These are phyloP conservation scores for Trichoderma virens DNA, from an alignment of 495 filamentous ascomycete species.

Conservation along the genomic window DNA sequence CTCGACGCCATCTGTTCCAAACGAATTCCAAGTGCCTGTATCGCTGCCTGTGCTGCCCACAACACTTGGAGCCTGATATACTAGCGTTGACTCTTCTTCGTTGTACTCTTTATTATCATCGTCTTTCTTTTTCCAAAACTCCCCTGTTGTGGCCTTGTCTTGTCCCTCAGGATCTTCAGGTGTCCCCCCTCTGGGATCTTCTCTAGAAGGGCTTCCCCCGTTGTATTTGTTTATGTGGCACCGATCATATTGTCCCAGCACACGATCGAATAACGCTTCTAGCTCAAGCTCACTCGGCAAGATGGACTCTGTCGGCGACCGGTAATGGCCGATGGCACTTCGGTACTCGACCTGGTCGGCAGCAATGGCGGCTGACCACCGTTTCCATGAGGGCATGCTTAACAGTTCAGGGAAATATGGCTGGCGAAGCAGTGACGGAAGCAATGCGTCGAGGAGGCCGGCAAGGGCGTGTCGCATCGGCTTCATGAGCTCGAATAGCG, in stretches of 20 bases:
- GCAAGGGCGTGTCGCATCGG: constrained; percentile 2
- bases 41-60: constrained; percentile 2
- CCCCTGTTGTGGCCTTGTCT: too few species aligned
- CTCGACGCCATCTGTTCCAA: neutral
- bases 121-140: neutral
- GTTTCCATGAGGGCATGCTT: neutral
- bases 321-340: neutral
- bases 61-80: neutral
- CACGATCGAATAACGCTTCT: neutral
- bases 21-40: neutral
- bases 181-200: neutral
- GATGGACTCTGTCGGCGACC: neutral
- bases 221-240: neutral
- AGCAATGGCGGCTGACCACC: neutral
- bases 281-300: neutral
- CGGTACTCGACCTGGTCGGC: constrained; percentile 5
- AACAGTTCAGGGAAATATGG: neutral
- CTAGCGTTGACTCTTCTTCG: neutral
- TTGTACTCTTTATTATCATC: neutral
- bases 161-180: neutral
- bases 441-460: neutral
- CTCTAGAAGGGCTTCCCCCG: neutral
- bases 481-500: neutral
- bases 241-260: neutral
- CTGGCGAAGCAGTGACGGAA: neutral